A percentile compares a stretch with the other conserved stretches of the same genome.
phyloP scores from a whole-genome alignment of 2,329 filamentous ascomycete species.

The Seiridium cupressi region DNA sequence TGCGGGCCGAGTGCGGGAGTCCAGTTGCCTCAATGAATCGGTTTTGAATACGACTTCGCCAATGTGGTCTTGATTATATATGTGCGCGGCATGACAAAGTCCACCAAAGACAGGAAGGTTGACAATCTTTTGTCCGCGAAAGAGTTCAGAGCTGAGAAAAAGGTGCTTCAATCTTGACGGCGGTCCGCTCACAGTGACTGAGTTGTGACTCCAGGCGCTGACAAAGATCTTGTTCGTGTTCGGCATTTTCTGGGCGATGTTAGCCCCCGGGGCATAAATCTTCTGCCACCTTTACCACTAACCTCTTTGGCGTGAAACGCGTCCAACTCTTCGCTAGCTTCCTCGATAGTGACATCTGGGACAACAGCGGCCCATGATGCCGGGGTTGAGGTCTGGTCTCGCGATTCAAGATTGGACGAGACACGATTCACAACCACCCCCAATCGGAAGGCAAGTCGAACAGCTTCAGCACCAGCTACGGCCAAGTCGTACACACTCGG shows the following conservation, averaged over 20 bases:
- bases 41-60: constrained; percentile 16
- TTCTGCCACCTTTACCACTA: too few relatives aligned
- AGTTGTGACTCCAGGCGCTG: constrained; percentile 30
- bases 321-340: constrained; percentile 37
- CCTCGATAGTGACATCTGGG: constrained; percentile 24
- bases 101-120: constrained; percentile 34
- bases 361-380: constrained; percentile 43
- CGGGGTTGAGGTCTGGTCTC: constrained; percentile 10
- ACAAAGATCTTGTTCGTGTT: constrained; percentile 37
- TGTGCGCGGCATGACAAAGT: constrained; percentile 38
- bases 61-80: constrained; percentile 32
- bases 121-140: constrained; percentile 27
- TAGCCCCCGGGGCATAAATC: too few relatives aligned
- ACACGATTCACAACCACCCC: constrained; percentile 41
- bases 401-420: constrained; percentile 39
- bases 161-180: constrained; percentile 26
- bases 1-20: constrained; percentile 38
- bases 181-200: constrained; percentile 37
- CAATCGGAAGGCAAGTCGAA: constrained; percentile 44
- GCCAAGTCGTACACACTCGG: constrained; percentile 35
- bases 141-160: constrained; percentile 26
- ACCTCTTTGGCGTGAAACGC: constrained; percentile 17
- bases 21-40: constrained; percentile 8
- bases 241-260: constrained; percentile 17
- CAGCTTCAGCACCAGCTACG: constrained; percentile 36